These are phyloP conservation scores for Blastobotrys parvus DNA, from an alignment of 805 yeast species.

Conservation along the genomic window DNA sequence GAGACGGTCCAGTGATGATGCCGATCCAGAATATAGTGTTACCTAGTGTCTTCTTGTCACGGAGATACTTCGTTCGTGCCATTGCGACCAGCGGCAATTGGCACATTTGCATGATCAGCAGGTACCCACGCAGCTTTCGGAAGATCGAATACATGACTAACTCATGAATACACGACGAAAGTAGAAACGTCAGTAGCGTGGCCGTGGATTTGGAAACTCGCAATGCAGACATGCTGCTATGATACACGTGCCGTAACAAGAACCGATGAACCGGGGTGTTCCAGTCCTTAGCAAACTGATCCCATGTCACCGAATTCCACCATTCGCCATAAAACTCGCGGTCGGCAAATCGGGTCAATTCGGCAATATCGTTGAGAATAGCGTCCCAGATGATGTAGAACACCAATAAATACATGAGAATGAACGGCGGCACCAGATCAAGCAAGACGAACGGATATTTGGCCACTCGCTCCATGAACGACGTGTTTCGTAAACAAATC, in stretches of 20 bases:
- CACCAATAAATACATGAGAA: constrained; percentile 62
- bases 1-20: constrained; percentile 79
- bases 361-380: constrained; percentile 83
- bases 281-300: constrained; percentile 90
- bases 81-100: constrained; percentile 75
- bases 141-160: constrained; percentile 86
- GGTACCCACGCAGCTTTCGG: constrained; percentile 68
- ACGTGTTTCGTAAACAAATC: constrained; percentile 40
- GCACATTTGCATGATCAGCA: constrained; percentile 72
- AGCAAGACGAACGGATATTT: constrained; percentile 52
- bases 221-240: constrained; percentile 73
- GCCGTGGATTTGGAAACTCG: constrained; percentile 59
- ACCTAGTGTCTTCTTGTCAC: constrained; percentile 38
- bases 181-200: constrained; percentile 46
- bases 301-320: constrained; percentile 97
- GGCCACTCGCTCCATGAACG: constrained; percentile 37
- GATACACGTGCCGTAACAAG: constrained; percentile 86
- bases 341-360: constrained; percentile 77
- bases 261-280: constrained; percentile 89
- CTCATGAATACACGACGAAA: constrained; percentile 84
- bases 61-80: constrained; percentile 49
- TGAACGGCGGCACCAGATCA: constrained; percentile 74
- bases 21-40: constrained; percentile 88
- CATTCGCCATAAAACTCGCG: constrained; percentile 91
- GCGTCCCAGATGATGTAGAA: constrained; percentile 96